Conservation (phyloP, 176 grass and related monocot genomes). For the Luzula sylvatica region DNA sequence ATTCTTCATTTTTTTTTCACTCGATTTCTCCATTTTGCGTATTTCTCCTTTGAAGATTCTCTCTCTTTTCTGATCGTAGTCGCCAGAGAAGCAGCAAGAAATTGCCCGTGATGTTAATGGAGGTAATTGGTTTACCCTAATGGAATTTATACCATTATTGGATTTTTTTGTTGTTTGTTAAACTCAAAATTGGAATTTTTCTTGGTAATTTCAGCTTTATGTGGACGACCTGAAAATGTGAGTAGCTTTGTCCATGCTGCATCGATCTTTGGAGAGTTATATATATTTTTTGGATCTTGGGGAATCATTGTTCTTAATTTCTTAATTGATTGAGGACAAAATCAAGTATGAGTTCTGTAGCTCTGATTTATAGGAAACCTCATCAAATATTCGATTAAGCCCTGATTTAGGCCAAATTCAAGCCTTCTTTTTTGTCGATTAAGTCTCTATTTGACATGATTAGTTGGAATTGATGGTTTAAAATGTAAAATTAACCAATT, state of each 20-base stretch:
- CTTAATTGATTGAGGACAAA: slow-evolving; percentile 1
- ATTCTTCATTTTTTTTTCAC: neutral
- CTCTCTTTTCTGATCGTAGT: slow-evolving; percentile 23
- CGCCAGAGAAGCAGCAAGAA: slow-evolving; percentile 87
- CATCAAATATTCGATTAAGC: too few relatives aligned
- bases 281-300: slow-evolving; percentile 1
- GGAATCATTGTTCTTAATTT: slow-evolving; percentile 5
- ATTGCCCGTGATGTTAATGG: slow-evolving; percentile 55
- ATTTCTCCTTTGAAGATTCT: neutral
- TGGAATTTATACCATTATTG: neutral
- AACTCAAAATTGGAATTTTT: slow-evolving; percentile 5
- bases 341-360: too few relatives aligned
- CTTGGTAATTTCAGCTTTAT: slow-evolving; percentile 39
- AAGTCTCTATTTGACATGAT: too few relatives aligned
- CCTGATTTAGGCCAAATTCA: too few relatives aligned
- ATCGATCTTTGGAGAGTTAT: slow-evolving; percentile 70
- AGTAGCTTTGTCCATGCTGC: slow-evolving; percentile 65
- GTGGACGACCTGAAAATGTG: slow-evolving; percentile 55
- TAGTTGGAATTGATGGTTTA: neutral
- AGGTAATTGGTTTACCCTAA: slow-evolving; percentile 26
- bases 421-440: too few relatives aligned
- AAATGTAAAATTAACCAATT: slow-evolving; percentile 5
- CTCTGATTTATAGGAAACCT: too few relatives aligned
- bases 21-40: too few relatives aligned
- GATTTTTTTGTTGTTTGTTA: neutral